A percentile compares a stretch with the other conserved stretches of the same genome.
These are phyloP conservation scores for Mycena haematopus DNA, from an alignment of 768 basidiomycete species.

Conservation along the genomic window DNA sequence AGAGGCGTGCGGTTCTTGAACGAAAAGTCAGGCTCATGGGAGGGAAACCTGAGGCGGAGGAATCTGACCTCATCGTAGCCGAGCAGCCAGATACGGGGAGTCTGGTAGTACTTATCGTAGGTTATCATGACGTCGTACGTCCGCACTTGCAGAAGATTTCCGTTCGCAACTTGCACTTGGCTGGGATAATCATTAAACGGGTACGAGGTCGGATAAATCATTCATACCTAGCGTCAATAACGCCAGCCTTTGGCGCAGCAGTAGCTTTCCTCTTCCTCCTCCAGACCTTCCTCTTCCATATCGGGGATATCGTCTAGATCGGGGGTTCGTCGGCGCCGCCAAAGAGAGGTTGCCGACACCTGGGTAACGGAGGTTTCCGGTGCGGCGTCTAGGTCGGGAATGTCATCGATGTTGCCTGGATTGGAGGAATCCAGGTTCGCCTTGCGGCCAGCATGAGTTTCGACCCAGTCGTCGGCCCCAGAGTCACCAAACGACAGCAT, in stretches of 20 bases:
- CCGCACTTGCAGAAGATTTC: constrained; percentile 91
- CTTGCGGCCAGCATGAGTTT: constrained; percentile 90
- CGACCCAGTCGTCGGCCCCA: constrained; percentile 94
- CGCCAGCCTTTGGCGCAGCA: constrained; percentile 59
- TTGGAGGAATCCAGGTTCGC: constrained; percentile 59
- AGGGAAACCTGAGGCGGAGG: background rate
- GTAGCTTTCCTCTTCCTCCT: constrained; percentile 84
- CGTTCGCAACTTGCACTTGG: constrained; percentile 68
- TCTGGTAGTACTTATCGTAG: constrained; percentile 99
- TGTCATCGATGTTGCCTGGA: constrained; percentile 78
- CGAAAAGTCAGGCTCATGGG: constrained; percentile 11
- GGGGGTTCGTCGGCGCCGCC: constrained; percentile 59
- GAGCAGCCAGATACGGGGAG: constrained; percentile 95
- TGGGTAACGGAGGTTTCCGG: constrained; percentile 43
- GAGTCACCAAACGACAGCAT: constrained; percentile 82
- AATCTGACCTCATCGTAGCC: constrained; percentile 90
- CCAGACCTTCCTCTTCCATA: constrained; percentile 96
- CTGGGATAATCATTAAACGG: constrained; percentile 41
- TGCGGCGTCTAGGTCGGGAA: constrained; percentile 79
- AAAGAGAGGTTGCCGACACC: constrained; percentile 54
- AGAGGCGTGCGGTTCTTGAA: constrained; percentile 85
- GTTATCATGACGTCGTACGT: constrained; percentile 99
- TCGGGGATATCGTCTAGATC: constrained; percentile 98
- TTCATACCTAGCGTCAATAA: constrained; percentile 59
- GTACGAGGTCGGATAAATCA: background rate